phyloP scores from a whole-genome alignment of 2,329 filamentous ascomycete genomes.

The Colletotrichum tanaceti region DNA sequence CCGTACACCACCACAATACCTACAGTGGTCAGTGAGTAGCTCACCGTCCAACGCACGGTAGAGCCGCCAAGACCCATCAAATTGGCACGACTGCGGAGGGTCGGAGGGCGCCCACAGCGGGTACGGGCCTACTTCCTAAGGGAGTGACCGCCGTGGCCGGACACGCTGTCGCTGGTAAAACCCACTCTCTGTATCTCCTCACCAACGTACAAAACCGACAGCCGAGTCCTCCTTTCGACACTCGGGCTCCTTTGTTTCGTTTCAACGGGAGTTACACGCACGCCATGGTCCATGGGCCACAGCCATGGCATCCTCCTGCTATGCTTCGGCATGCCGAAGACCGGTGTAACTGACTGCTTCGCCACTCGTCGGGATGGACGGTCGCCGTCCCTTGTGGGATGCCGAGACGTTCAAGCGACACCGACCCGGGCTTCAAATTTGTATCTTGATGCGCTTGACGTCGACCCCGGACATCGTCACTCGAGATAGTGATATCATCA shows the following conservation, averaged over 20 bases:
- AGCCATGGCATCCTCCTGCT: background rate
- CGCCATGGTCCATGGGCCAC: background rate
- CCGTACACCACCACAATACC: no score
- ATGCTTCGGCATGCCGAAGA: background rate
- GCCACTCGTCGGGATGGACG: background rate
- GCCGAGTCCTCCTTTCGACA: background rate
- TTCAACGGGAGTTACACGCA: background rate
- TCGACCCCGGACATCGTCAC: background rate
- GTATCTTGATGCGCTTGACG: background rate
- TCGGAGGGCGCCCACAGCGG: background rate
- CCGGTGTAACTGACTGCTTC: background rate
- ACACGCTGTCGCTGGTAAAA: background rate
- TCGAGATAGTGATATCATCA: background rate
- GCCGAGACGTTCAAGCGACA: background rate
- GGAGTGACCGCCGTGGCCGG: background rate
- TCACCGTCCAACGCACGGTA: background rate
- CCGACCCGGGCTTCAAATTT: background rate
- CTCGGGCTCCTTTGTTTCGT: background rate
- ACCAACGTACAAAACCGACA: background rate
- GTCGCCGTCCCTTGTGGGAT: background rate
- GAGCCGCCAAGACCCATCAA: constrained; percentile 36
- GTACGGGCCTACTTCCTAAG: no score
- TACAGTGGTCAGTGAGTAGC: background rate
- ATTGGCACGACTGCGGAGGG: constrained; percentile 15
- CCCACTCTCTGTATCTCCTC: background rate